Conservation (phyloP, 2,329 filamentous ascomycete genomes). For the Cadophora malorum region DNA sequence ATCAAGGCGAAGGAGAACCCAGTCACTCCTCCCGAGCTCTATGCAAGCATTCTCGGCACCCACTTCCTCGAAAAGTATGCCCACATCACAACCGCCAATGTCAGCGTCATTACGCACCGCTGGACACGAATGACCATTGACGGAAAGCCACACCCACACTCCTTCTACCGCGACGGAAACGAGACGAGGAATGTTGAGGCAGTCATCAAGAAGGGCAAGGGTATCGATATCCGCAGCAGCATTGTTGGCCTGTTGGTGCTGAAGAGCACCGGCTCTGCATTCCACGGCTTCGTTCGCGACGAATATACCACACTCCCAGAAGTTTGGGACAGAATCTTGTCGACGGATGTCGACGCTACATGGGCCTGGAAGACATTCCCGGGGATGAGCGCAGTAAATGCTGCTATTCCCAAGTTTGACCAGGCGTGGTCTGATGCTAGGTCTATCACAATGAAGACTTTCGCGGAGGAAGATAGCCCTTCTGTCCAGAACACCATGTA, state of each 20-base stretch:
- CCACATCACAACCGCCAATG: constrained; percentile 85
- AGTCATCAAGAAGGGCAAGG: constrained; percentile 68
- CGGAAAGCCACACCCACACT: constrained; percentile 91
- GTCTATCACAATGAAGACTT: constrained; percentile 86
- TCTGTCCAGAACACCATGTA: constrained; percentile 99
- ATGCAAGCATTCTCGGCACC: constrained; percentile 79
- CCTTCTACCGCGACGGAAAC: constrained; percentile 87
- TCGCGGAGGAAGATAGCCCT: constrained; percentile 88
- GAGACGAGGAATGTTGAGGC: constrained; percentile 87
- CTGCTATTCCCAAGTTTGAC: constrained; percentile 73
- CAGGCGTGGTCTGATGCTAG: constrained; percentile 79
- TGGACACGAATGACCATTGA: constrained; percentile 91
- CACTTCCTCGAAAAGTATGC: constrained; percentile 90
- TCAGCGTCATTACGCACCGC: constrained; percentile 82
- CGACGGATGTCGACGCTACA: constrained; percentile 85
- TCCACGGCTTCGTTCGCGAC: constrained; percentile 92
- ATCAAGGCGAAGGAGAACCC: constrained; percentile 94
- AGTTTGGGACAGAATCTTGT: constrained; percentile 93
- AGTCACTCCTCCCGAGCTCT: constrained; percentile 91
- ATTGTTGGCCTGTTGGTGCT: constrained; percentile 86
- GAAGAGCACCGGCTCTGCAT: constrained; percentile 95
- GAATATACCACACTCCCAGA: constrained; percentile 91
- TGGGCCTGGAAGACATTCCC: constrained; percentile 86
- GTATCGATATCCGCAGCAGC: constrained; percentile 77
- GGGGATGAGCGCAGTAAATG: constrained; percentile 69